Base-by-base conservation (phyloP, 257 asterid genomes). In the Solanum acaule region DNA sequence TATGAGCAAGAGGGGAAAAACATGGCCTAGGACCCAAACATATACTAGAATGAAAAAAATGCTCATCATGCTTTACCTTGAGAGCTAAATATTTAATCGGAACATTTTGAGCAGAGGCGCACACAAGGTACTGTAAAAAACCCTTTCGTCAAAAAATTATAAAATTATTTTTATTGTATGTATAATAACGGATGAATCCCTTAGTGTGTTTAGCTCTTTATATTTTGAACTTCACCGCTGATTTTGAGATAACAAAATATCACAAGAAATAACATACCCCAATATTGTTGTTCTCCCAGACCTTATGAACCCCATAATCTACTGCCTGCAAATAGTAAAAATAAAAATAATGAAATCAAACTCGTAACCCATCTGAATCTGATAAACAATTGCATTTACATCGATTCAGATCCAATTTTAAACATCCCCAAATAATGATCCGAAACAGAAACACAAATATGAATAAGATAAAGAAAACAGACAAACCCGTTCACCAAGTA, bases 281-380 rank as follows among this genome's bases (percentile, higher is more conserved):
- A 77, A 91, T 68, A 72, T 91, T 91, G 76, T 91, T 90, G 29
- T 73, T 71, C 87, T 91, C 92, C 92, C 91, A 91, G 25, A 91
- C 83, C 81, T 46, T 91, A 25, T 86, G 90, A 79, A 91, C 93
- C 29, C 93, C 92, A 38, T 91, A 90, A 68, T 91, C 93, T 87
- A 91, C 93, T 56, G 90, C 92, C 93, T 91, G 93, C 87, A 90
- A 72, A 34, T 65, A 27, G 6, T 23, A 3, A 61, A 38, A 76
- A 22, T 6, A 9, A 65, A 3, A 65, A 56, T 31, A 27, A 13
- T 2, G 63, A 65, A 56, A 27, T 42, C n/a, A 42, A n/a, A n/a
- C 63, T 42, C 63, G 23, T 37, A 16, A 77, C 35, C 56, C 61
- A 76, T 35, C 59, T 38, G 20, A 76, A 76, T 35, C 59, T 38